Conservation (phyloP, 441 rosid genomes). For the Aleurites moluccanus region DNA sequence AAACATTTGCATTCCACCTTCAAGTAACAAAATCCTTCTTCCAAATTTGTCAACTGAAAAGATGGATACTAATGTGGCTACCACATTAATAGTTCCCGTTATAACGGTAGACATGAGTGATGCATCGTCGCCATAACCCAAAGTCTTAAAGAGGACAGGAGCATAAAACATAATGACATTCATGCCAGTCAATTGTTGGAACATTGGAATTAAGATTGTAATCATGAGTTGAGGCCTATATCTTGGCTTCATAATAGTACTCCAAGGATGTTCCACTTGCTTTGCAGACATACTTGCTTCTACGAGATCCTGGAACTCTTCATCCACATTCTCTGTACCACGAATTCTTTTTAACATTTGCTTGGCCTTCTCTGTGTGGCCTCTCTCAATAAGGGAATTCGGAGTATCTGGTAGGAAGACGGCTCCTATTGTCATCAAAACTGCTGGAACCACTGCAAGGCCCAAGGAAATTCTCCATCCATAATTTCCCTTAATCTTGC, state of each 20-base stretch:
- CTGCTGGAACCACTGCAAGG: conserved; percentile 41
- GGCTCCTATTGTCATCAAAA: conserved; percentile 35
- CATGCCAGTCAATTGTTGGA: conserved; percentile 31
- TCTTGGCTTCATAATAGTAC: conserved; percentile 41
- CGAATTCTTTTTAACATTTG: conserved; percentile 33
- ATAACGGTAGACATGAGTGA: conserved; percentile 56
- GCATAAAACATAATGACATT: conserved; percentile 58
- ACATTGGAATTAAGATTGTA: conserved; percentile 46
- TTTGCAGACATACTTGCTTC: conserved; percentile 52
- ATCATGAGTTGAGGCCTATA: conserved; percentile 56
- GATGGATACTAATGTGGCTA: conserved; percentile 49
- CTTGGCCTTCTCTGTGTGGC: conserved; percentile 31
- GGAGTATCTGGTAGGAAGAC: conserved; percentile 42
- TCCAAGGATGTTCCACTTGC: conserved; percentile 57
- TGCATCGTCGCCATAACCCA: conserved; percentile 56
- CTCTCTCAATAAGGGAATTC: conserved; percentile 40
- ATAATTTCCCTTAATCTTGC: conserved; percentile 27
- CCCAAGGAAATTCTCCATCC: conserved; percentile 47
- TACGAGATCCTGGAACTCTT: conserved; percentile 47
- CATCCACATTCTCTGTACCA: conserved; percentile 28
- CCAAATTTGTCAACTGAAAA: conserved; percentile 47
- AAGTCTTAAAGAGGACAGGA: conserved; percentile 50
- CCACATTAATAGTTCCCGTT: conserved; percentile 48
- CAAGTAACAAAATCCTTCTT: conserved; percentile 49
- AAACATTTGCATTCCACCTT: conserved; percentile 60